Evolutionary conservation across 768 basidiomycete species (phyloP).

Genomic region (Podaxis mareebaensis): DNA sequence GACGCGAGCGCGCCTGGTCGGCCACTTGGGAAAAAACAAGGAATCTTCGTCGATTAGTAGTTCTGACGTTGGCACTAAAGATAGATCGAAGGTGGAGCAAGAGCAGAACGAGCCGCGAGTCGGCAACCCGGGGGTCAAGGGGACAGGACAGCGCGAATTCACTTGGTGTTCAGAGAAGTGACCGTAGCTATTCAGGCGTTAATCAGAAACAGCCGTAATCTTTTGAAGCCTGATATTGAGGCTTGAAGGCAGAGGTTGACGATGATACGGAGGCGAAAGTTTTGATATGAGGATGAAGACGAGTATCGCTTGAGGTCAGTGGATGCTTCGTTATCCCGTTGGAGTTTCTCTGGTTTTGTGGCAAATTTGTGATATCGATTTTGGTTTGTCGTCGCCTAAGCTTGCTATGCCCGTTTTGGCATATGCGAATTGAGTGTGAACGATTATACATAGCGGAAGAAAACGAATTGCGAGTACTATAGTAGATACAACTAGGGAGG

Average conservation of each 20-base stretch:
- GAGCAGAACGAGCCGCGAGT: background rate
- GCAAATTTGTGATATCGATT: background rate
- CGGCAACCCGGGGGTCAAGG: background rate
- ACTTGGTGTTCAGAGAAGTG: background rate
- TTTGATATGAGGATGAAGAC: background rate
- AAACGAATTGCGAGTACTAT: slow-evolving; percentile 4
- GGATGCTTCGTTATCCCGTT: background rate
- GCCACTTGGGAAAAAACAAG: background rate
- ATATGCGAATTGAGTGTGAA: background rate
- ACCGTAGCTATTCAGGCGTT: background rate
- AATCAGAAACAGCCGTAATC: background rate
- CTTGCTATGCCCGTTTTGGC: background rate
- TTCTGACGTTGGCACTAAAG: background rate
- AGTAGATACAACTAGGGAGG: slow-evolving; percentile 9
- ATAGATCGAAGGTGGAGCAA: background rate
- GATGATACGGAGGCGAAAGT: background rate
- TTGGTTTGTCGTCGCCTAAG: background rate
- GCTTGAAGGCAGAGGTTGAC: background rate
- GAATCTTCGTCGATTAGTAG: background rate
- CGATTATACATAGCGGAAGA: background rate
- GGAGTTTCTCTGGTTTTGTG: background rate
- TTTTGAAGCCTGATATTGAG: background rate
- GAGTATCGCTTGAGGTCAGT: background rate
- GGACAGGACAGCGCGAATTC: background rate
- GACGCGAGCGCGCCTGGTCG: background rate